Evolutionary conservation across 2,329 filamentous ascomycete genomes (phyloP).

Genomic region (Cordyceps militaris): DNA sequence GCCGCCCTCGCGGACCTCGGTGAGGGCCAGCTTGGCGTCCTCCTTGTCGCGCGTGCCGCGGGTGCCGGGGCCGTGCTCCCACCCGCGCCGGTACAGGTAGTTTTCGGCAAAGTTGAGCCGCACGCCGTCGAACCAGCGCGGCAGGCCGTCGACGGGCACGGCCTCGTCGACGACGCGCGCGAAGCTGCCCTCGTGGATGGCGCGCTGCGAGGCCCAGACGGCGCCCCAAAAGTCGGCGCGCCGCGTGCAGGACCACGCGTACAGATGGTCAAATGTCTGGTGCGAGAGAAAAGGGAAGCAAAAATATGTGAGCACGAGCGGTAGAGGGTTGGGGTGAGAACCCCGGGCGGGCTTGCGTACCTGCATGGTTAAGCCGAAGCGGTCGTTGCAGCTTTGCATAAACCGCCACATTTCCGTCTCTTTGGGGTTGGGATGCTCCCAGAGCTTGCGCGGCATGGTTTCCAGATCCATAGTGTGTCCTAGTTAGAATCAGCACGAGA

Average conservation of each 20-base stretch:
- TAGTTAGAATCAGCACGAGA: not conserved
- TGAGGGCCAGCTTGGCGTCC: conserved; percentile 62
- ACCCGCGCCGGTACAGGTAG: conserved; percentile 53
- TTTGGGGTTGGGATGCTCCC: conserved; percentile 57
- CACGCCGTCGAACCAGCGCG: conserved; percentile 71
- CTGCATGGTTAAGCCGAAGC: conserved; percentile 48
- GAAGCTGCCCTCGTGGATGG: conserved; percentile 58
- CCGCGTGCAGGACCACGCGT: conserved; percentile 58
- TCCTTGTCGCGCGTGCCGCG: conserved; percentile 57
- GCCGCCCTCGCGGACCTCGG: conserved; percentile 64
- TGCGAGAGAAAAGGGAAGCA: not conserved
- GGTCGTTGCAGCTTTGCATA: conserved; percentile 57
- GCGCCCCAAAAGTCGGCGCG: conserved; percentile 59
- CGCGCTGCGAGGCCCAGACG: conserved; percentile 50
- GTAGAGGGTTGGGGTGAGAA: not conserved
- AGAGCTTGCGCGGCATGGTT: conserved; percentile 52
- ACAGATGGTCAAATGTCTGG: conserved; percentile 62
- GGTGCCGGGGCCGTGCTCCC: conserved; percentile 33
- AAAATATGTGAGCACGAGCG: not conserved
- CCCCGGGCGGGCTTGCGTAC: conserved; percentile 29
- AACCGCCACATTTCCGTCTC: conserved; percentile 60
- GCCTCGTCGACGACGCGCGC: conserved; percentile 59
- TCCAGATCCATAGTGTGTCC: conserved; percentile 24
- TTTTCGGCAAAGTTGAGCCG: conserved; percentile 76
- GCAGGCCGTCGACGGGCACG: conserved; percentile 62